phyloP scores from a whole-genome alignment of 2,329 filamentous ascomycete species.

The Monosporascus sp. region DNA sequence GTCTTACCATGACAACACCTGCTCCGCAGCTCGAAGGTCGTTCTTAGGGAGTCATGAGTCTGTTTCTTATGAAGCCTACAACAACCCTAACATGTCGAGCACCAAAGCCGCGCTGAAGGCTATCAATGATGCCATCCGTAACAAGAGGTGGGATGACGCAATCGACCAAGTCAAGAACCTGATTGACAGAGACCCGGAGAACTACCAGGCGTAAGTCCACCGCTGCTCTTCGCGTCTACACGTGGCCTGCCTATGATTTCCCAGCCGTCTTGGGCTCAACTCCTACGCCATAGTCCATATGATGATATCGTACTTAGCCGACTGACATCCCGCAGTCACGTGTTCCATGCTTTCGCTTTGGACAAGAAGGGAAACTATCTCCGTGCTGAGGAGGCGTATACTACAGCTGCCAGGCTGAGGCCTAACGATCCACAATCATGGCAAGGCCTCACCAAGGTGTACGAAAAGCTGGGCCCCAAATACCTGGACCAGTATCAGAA shows the following conservation, averaged over 20 bases:
- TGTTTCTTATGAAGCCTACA: not conserved
- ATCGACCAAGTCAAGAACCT: conserved; percentile 63
- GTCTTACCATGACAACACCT: not conserved
- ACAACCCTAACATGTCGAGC: conserved; percentile 38
- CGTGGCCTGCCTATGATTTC: too few relatives aligned
- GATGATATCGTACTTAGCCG: too few relatives aligned
- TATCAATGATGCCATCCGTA: conserved; percentile 71
- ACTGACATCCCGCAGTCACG: conserved; percentile 44
- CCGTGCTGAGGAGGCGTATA: conserved; percentile 73
- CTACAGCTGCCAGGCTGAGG: conserved; percentile 65
- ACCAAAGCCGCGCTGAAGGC: conserved; percentile 75
- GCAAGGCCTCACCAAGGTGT: conserved; percentile 84
- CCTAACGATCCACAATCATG: conserved; percentile 77
- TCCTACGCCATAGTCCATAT: too few relatives aligned
- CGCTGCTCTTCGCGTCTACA: not conserved
- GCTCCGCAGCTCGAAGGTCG: not conserved
- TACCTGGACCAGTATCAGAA: conserved; percentile 70
- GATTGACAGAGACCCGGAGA: conserved; percentile 66
- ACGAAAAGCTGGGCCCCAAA: conserved; percentile 67
- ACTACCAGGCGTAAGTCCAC: conserved; percentile 68
- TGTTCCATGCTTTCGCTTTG: conserved; percentile 82
- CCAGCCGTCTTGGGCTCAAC: too few relatives aligned
- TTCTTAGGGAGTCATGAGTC: not conserved
- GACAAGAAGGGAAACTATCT: conserved; percentile 69
- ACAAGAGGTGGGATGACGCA: conserved; percentile 73